These are phyloP conservation scores for Euphorbia celastroides DNA, from an alignment of 441 rosid genomes.

Conservation along the genomic window DNA sequence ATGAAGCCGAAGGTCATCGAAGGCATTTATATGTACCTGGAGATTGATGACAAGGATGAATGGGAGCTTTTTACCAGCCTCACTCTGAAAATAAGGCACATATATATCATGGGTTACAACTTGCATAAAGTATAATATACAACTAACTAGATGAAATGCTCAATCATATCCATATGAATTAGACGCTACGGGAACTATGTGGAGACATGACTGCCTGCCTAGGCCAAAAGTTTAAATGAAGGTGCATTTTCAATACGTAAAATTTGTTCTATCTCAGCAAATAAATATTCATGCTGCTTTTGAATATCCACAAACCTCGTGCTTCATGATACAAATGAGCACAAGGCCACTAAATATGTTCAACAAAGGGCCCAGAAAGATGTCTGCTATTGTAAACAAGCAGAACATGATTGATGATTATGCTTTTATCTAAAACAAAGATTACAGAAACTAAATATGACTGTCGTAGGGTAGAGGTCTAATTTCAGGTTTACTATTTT, in stretches of 20 bases:
- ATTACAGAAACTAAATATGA: background rate
- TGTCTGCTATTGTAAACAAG: background rate
- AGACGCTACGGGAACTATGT: background rate
- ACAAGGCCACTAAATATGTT: background rate
- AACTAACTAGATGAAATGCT: conserved; percentile 2
- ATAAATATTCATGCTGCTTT: too few relatives aligned
- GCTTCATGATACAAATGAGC: background rate
- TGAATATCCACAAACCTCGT: background rate
- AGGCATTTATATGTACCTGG: conserved; percentile 50
- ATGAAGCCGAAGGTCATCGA: conserved; percentile 11
- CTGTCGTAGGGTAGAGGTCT: background rate
- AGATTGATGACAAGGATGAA: conserved; percentile 83
- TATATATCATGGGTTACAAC: conserved; percentile 11
- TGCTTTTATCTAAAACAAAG: background rate
- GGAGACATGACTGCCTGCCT: background rate
- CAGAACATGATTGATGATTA: background rate
- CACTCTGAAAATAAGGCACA: conserved; percentile 52
- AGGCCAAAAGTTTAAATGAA: background rate
- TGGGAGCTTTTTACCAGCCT: conserved; percentile 86
- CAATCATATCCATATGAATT: background rate
- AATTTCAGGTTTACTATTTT: background rate
- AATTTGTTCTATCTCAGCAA: background rate
- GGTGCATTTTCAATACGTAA: background rate
- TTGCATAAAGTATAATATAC: conserved; percentile 3
- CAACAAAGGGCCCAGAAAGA: background rate